Conservation (phyloP, 2,329 filamentous ascomycete species). For the Paracamarosporium sp. region DNA sequence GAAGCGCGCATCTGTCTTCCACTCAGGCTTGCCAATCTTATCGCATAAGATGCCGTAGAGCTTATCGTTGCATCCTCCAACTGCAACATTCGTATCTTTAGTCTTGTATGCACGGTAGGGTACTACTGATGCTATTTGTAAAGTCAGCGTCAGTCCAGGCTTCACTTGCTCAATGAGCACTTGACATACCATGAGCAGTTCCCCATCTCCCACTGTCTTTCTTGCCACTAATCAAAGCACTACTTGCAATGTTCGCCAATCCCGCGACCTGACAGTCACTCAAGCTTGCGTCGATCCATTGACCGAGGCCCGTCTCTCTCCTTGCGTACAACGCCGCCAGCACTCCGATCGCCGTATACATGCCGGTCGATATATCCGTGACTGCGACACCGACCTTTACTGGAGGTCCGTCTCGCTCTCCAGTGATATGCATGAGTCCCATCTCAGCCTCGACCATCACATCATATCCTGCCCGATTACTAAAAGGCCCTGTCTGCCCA, state of each 20-base stretch:
- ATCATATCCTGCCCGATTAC: constrained; percentile 88
- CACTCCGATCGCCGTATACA: constrained; percentile 93
- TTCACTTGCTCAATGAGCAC: neutral
- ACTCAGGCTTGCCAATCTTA: constrained; percentile 63
- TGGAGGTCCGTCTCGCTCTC: constrained; percentile 82
- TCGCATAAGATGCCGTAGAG: constrained; percentile 67
- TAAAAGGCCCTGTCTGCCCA: constrained; percentile 91
- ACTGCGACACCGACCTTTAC: constrained; percentile 99
- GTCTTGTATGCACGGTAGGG: constrained; percentile 84
- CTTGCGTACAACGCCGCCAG: constrained; percentile 86
- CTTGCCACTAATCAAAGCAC: constrained; percentile 83
- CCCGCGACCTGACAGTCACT: constrained; percentile 96
- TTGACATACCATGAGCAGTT: constrained; percentile 80
- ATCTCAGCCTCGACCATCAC: constrained; percentile 99
- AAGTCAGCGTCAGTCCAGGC: neutral
- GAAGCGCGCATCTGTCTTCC: constrained; percentile 64
- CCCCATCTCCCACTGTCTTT: constrained; percentile 91
- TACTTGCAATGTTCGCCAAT: constrained; percentile 89
- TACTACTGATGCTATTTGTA: constrained; percentile 80
- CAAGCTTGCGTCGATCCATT: constrained; percentile 88
- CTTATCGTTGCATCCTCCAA: constrained; percentile 69
- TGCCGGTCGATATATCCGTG: constrained; percentile 90
- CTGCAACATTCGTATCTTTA: constrained; percentile 65
- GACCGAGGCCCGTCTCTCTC: constrained; percentile 77
- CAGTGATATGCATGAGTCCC: constrained; percentile 98